Evolutionary conservation across 257 asterid genomes (phyloP), one percentile per base, ranked within the genome.

Genomic region (Schizonepeta tenuifolia): DNA sequence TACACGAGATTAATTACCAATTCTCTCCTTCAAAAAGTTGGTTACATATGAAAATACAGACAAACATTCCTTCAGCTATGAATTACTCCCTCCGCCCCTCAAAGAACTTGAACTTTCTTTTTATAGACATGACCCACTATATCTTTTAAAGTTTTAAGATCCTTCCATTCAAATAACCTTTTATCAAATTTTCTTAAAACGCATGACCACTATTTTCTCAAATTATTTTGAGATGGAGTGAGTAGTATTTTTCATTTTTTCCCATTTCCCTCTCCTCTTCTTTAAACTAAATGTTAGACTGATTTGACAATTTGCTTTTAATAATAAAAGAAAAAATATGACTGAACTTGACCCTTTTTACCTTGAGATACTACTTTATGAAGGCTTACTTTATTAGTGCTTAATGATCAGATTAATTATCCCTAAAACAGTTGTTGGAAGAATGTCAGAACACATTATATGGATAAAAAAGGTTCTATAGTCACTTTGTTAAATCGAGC

Each of bases 321-420:
- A 22, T 55, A 59, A 33, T 14, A 18, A 43, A 65, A 24, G 0
- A 9, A 75, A 70, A 65, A 6, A 33, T 9, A 13, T 18, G 75
- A 71, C 83, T 56, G 26, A 68, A 56, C 20, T 77, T 81, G 82
- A 81, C 75, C 54, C 69, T 65, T 35, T 77, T 61, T 33, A 63
- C 77, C 67, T 74, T 50, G 75, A 66, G 70, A 58, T 58, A 7
- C 73, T 65, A 56, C 58, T 56, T 41, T 63, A 58, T 3, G 41
- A 50, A 31, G 38, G 11, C 54, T 14, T 49, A 26, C 44, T 76
- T 64, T 76, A 65, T 70, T 70, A 70, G 61, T 54, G 76, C 41
- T 69, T 67, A 83, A 77, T 80, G 75, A 73, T 71, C 73, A 69
- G 59, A 69, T 75, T 66, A 68, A 53, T 58, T 64, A 64, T 67